These are phyloP conservation scores for Favolaschia claudopus DNA, from an alignment of 768 basidiomycete genomes.

Conservation along the genomic window DNA sequence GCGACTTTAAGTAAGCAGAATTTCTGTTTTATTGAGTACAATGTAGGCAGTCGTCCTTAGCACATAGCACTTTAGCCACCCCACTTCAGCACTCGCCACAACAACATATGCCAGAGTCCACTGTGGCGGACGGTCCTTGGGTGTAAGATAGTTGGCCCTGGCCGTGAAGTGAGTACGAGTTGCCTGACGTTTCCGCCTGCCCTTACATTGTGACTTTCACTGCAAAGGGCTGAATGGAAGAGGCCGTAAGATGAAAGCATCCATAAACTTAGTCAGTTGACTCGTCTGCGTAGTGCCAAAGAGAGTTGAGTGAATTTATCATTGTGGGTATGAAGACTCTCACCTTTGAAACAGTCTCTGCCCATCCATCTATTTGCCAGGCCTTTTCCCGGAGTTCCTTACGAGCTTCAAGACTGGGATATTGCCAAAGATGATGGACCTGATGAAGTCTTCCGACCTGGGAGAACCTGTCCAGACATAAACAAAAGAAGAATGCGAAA, in stretches of 20 bases:
- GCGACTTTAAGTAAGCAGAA: no score
- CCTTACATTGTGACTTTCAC: slow-evolving; percentile 43
- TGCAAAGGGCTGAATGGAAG: slow-evolving; percentile 88
- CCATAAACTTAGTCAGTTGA: slow-evolving; percentile 87
- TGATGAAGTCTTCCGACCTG: slow-evolving; percentile 85
- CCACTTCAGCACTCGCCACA: no score
- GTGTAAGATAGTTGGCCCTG: no score
- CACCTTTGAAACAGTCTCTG: slow-evolving; percentile 92
- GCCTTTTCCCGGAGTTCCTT: slow-evolving; percentile 89
- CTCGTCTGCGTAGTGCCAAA: slow-evolving; percentile 68
- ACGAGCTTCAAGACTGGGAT: slow-evolving; percentile 79
- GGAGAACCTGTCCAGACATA: slow-evolving; percentile 79
- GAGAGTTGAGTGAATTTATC: slow-evolving; percentile 19
- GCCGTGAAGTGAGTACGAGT: no score
- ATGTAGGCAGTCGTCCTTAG: neutral
- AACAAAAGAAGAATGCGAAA: neutral
- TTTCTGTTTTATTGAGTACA: no score
- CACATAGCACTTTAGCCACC: neutral
- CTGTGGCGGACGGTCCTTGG: no score
- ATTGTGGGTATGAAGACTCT: slow-evolving; percentile 19
- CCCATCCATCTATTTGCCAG: slow-evolving; percentile 96
- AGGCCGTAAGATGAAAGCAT: slow-evolving; percentile 82
- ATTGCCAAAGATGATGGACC: slow-evolving; percentile 98
- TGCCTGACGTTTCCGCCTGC: no score
- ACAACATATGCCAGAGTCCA: no score